Conservation (phyloP, 768 basidiomycete species). For the Russula lepida region DNA sequence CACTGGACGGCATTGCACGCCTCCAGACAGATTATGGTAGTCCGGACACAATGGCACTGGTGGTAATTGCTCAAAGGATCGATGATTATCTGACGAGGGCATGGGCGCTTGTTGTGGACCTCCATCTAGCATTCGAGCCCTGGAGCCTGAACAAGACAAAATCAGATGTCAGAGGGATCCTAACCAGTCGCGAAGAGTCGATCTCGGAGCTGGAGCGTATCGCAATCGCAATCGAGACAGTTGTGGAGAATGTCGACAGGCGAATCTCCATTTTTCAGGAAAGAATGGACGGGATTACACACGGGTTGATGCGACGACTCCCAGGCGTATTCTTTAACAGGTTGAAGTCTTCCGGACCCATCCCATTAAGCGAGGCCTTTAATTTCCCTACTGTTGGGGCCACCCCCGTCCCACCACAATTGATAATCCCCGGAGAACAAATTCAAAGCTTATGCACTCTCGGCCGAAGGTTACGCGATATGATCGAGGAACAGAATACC, state of each 20-base stretch:
- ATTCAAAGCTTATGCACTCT: neutral
- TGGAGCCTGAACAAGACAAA: neutral
- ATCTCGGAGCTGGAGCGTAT: neutral
- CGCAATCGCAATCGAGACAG: neutral
- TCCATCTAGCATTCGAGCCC: neutral
- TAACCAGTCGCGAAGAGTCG: neutral
- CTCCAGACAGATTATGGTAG: neutral
- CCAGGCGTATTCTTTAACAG: conserved; percentile 1
- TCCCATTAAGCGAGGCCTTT: neutral
- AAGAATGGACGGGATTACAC: neutral
- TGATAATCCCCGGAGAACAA: neutral
- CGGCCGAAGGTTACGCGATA: neutral
- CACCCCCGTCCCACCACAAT: neutral
- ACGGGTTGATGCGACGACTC: neutral
- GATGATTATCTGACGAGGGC: neutral
- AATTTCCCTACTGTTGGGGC: neutral
- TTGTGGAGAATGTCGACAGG: neutral
- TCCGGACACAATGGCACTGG: neutral
- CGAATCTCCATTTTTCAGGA: neutral
- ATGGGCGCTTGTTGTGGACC: neutral
- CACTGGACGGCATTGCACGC: neutral
- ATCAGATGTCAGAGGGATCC: neutral
- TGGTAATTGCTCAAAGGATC: neutral
- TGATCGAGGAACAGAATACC: neutral
- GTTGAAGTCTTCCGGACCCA: neutral